Base-by-base conservation (phyloP, 345 rosid species). In the Anastatica hierochuntica region DNA sequence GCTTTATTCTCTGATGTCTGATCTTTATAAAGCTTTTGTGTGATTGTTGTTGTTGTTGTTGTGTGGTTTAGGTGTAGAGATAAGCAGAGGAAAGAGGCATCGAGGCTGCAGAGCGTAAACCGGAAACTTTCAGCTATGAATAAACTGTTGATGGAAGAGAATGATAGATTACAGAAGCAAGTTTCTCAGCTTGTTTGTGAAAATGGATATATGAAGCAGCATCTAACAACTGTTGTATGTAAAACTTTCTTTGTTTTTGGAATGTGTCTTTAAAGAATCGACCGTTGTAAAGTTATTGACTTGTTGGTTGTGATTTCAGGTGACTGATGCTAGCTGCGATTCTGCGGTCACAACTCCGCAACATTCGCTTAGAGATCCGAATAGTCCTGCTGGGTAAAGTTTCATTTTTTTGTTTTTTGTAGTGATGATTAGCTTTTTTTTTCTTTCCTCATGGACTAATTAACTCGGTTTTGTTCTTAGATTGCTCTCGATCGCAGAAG, bases 401-500 rank as follows among this genome's bases (percentile, higher is more conserved):
- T 33, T 43, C n/a, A n/a, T 29, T 29, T 2, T 2, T 31, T 10
- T 10, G 12, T 31, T 31, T 2, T 14, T 40, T 37, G 17, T 10
- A 51, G 13, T 29, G 9, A 50, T 29, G 33, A 4, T 21, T 5
- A 21, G 10, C 6, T 5, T 26, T 14, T 9, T 39, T 1, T 29
- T 40, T 33, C 8, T 53, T 29, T 12, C 55, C 52, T 39, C n/a
- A n/a, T 13, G 39, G 43, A 12, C 45, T 53, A 54, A 40, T 36
- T 12, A 33, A 16, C 15, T 39, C 14, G 14, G 23, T 19, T 33
- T 44, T 56, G 34, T 68, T 60, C 34, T 52, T 77, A 94, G 99
- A 75, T 90, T 94, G 78, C 95, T 94, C 70, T 83, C 97, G 30
- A 84, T 94, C 58, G 99, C 99, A 3, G 97, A 94, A 89, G 96